Evolutionary conservation across 768 basidiomycete genomes (phyloP), one percentile per base, ranked within the genome.

Genomic region (Boletus vermiculosoides): DNA sequence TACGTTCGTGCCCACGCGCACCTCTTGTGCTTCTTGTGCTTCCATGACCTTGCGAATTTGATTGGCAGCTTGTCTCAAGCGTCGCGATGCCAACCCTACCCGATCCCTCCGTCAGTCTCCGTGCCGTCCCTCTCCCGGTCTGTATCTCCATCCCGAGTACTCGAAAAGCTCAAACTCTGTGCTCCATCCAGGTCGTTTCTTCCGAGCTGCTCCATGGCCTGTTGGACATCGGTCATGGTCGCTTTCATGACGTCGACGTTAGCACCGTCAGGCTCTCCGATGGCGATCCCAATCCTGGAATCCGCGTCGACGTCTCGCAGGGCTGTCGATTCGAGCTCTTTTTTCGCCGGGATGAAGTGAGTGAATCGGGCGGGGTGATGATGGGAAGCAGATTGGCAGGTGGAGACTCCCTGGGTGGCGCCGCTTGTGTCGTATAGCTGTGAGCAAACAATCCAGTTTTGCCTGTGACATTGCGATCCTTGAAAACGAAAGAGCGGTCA

Each of bases 391-490:
- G 28, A 25, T 2, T 25, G 3, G 16, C 70, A 60, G 22, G 68
- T 57, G 0, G 76, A 57, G 13, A 73, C 55, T 5, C 61, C 25
- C 25, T 5, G 0, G 66, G 65, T 5, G 85, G 81, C 0, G 82
- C 80, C 2, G 75, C 78, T 4, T 83, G 75, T 0, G 90, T 80
- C 0, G 95, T 96, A 67, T 98, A 98, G 59, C 84, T 87, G 64
- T 88, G 81, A 3, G 97, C 97, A 66, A 99, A 98, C 12, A 99
- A 77, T 3, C 97, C 97, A n/a, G 82, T 74, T 69, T 86, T 86
- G 5, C 95, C 96, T 13, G 83, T 77, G 7, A 81, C 69, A 73
- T 94, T 97, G 36, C 88, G 86, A 16, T n/a, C 95, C 94, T 92
- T 94, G 54, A 52, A n/a, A 60, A 55, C 56, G 58, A 49, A 67